Base-by-base conservation (phyloP, 2,329 filamentous ascomycete genomes). In the Penicillium griseofulvum region DNA sequence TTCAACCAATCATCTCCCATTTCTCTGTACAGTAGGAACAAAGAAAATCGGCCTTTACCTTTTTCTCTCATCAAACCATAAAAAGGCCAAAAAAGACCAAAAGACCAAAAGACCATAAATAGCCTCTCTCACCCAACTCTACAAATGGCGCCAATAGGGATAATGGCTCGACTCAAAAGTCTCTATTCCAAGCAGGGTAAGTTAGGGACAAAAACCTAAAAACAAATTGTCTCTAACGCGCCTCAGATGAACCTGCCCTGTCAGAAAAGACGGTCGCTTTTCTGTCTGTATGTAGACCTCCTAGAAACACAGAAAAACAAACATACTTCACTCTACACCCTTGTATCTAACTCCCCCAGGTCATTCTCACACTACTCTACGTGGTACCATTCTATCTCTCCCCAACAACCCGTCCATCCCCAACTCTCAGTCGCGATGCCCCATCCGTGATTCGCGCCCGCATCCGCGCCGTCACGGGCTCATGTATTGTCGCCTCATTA, bases 351-450 rank as follows among this genome's bases (percentile, higher is more conserved):
- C 49, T 29, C 24, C 39, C 52, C 10, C 51, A 89, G 90, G 76
- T 92, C 59, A 74, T 87, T 58, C 96, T 95, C 75, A 96, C 91
- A n/a, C 73, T 91, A 64, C 76, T 91, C 77, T 99, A 97, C 76
- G 90, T 99, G 65, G 78, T 89, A 4, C 93, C 94, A 24, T 91
- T 97, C 74, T 97, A 99, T 78, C 80, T 93, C 60, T 94, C 88
- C 19, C 74, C 85, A 4, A 82, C 85, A 19, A 95, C 93, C 5
- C 85, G 92, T 49, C 91, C 92, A 7, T 94, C 90, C 8, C 82
- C 85, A 26, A 84, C 82, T 52, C 83, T 95, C 28, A 90, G 89
- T 57, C 87, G 94, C 69, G 92, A 97, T 83, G 88, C 90, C 28
- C 91, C 92, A 10, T 87, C 88, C 11, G 91, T 95, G 48, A 97